A percentile compares a stretch with the other conserved stretches of the same genome.
Evolutionary conservation across 2,329 filamentous ascomycete genomes (phyloP).

Genomic region (Trematosphaeria pertusa): DNA sequence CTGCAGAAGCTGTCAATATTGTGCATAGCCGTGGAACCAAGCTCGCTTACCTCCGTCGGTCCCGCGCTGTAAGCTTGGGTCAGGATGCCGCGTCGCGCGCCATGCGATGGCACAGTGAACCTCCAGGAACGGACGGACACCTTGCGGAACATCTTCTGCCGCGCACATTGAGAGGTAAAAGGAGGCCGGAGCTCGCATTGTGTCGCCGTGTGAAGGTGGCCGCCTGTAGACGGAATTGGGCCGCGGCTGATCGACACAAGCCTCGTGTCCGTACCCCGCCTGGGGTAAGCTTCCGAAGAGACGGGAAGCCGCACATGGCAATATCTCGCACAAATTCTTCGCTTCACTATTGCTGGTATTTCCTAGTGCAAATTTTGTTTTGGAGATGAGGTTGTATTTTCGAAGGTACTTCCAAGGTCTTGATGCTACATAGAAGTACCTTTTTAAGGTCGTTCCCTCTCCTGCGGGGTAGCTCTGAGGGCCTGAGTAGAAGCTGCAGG

Average conservation of each 20-base stretch:
- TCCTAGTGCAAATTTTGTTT: too few species aligned
- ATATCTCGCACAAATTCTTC: too few species aligned
- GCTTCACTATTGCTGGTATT: too few species aligned
- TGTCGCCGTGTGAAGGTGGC: neutral
- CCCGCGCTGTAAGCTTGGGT: slow-evolving; percentile 42
- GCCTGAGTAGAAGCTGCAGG: too few species aligned
- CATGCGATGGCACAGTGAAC: slow-evolving; percentile 7
- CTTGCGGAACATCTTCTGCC: slow-evolving; percentile 37
- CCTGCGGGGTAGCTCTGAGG: too few species aligned
- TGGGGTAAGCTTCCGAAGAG: slow-evolving; percentile 24
- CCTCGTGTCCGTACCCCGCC: slow-evolving; percentile 13
- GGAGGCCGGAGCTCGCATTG: slow-evolving; percentile 2
- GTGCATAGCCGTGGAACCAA: slow-evolving; percentile 5
- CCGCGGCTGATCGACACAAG: slow-evolving; percentile 13
- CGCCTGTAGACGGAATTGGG: slow-evolving; percentile 11
- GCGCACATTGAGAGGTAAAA: slow-evolving; percentile 22
- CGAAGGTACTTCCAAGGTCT: too few species aligned
- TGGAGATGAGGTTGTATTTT: too few species aligned
- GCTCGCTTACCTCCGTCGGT: slow-evolving; percentile 38
- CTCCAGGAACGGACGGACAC: slow-evolving; percentile 27
- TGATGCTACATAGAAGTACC: too few species aligned
- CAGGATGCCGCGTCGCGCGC: slow-evolving; percentile 32
- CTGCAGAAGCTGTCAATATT: slow-evolving; percentile 48
- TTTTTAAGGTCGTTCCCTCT: too few species aligned
- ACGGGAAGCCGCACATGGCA: too few species aligned